A percentile compares a stretch with the other conserved stretches of the same genome.
These are phyloP conservation scores for Pistacia atlantica DNA, from an alignment of 345 rosid species.

Conservation along the genomic window DNA sequence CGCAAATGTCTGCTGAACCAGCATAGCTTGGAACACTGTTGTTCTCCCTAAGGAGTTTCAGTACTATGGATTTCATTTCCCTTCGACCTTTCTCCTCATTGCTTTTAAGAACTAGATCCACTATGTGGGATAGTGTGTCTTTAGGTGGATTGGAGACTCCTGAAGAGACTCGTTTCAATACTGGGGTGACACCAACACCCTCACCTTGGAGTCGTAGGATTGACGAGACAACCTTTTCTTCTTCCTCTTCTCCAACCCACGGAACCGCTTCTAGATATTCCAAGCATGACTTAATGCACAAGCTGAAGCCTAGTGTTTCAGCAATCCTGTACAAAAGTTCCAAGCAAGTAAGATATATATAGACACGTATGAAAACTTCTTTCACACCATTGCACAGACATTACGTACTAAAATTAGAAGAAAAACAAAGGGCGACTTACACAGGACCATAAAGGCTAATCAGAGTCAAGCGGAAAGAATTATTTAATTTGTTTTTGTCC, in stretches of 20 bases:
- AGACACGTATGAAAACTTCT: conserved; percentile 3
- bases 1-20: conserved; percentile 59
- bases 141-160: conserved; percentile 53
- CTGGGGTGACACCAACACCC: conserved; percentile 69
- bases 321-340: conserved; percentile 54
- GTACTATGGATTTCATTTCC: conserved; percentile 82
- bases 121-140: conserved; percentile 76
- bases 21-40: conserved; percentile 43
- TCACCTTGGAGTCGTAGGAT: conserved; percentile 68
- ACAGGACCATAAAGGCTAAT: background rate
- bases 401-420: background rate
- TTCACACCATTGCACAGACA: background rate
- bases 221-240: conserved; percentile 83
- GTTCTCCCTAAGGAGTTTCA: conserved; percentile 90
- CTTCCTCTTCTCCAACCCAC: conserved; percentile 98
- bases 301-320: conserved; percentile 70
- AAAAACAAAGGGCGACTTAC: background rate
- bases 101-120: conserved; percentile 87
- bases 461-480: no score
- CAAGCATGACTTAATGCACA: conserved; percentile 77
- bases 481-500: no score
- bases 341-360: background rate
- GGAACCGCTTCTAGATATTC: conserved; percentile 99
- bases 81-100: conserved; percentile 89
- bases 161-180: conserved; percentile 76